Conservation (phyloP, 257 asterid genomes). For the Solanum sitiens region DNA sequence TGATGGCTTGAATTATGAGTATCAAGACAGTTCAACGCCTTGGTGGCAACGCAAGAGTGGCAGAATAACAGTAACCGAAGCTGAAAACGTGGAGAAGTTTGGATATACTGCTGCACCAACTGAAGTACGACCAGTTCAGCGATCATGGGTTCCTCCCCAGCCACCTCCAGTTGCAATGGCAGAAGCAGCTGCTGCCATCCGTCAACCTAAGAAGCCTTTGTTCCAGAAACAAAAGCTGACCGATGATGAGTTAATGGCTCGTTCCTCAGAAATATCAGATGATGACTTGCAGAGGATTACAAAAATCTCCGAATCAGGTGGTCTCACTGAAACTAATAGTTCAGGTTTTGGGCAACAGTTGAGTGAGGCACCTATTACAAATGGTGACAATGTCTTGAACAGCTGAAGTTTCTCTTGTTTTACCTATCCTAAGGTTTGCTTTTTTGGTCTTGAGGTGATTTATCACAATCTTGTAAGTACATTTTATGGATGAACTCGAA, state of each 20-base stretch:
- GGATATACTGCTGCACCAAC: constrained; percentile 13
- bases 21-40: constrained; percentile 26
- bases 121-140: constrained; percentile 35
- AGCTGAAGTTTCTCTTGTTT: not conserved
- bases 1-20: constrained; percentile 12
- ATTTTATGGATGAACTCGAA: not conserved
- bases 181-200: constrained; percentile 90
- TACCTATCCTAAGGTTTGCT: not conserved
- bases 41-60: constrained; percentile 58
- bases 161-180: constrained; percentile 88
- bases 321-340: constrained; percentile 18
- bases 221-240: constrained; percentile 36
- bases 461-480: not conserved
- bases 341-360: constrained; percentile 20
- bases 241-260: constrained; percentile 41
- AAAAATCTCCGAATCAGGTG: constrained; percentile 60
- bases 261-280: constrained; percentile 31
- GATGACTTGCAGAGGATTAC: constrained; percentile 70
- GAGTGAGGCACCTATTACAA: constrained; percentile 32
- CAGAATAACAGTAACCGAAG: constrained; percentile 58
- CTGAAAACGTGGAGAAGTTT: constrained; percentile 25
- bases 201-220: constrained; percentile 63
- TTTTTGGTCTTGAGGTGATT: not conserved
- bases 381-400: constrained; percentile 7
- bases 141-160: constrained; percentile 91